These are phyloP conservation scores for Picocystis salinarum DNA, from an alignment of 139 green algal species.

Conservation along the genomic window DNA sequence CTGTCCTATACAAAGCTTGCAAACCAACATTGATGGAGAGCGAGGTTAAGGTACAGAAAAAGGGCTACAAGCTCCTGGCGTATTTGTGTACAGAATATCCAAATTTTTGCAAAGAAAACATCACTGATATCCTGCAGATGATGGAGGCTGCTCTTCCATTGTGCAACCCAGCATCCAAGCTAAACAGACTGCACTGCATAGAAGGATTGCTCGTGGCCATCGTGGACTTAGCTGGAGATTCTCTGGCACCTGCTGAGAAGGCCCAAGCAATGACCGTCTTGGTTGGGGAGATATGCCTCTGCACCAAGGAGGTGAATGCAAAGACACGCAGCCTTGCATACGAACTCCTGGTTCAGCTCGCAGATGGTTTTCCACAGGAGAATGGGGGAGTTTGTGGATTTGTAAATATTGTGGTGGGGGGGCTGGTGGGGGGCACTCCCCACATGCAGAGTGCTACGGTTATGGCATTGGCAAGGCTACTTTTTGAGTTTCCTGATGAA, in stretches of 20 bases:
- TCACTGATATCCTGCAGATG: no score
- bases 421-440: conserved; percentile 41
- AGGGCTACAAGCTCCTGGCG: conserved; percentile 74
- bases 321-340: conserved; percentile 65
- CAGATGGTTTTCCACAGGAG: conserved; percentile 17
- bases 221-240: no score
- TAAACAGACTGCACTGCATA: no score
- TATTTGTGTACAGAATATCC: conserved; percentile 45
- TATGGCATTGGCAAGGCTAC: conserved; percentile 71
- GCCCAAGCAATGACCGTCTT: conserved; percentile 25
- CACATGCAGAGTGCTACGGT: conserved; percentile 63
- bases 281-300: conserved; percentile 74
- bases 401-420: conserved; percentile 16
- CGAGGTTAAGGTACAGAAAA: conserved; percentile 73
- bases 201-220: no score
- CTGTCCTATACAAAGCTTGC: conserved; percentile 20
- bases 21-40: conserved; percentile 16
- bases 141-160: no score
- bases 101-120: no score
- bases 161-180: no score
- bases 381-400: conserved; percentile 8
- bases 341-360: conserved; percentile 59
- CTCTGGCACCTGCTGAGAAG: neutral
- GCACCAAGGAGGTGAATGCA: conserved; percentile 81
- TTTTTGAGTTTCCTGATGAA: conserved; percentile 64